Base-by-base conservation (phyloP, 1,139 yeast genomes). In the Waltiozyma sp. region DNA sequence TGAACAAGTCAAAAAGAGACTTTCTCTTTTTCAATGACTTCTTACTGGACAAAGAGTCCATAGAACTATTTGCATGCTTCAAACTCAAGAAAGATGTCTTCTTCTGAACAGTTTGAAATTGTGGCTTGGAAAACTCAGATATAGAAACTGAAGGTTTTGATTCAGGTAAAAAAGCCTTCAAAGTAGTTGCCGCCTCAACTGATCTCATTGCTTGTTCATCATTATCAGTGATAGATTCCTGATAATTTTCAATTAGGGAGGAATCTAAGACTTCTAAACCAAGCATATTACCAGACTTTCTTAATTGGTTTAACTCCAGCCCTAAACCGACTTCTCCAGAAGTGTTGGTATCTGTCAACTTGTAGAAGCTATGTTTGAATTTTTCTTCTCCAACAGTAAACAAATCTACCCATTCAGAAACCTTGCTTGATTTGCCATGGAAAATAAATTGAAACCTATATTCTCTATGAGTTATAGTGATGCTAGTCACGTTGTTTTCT, bases 1-100 rank as follows among this genome's bases (percentile, higher is more conserved):
- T 39, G 38, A 63, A 54, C 1, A 61, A 23, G 33, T 52, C 54
- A 41, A 63, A 61, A 24, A 63, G 47, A 1, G 66, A 61, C 43
- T 53, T 57, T 46, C 63, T 53, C 44, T 50, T 58, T 34, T 46
- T 51, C 6, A 38, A 14, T n/a, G 45, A 46, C 37, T 37, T 35
- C 36, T 39, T 40, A 15, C 31, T 31, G 15, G 8, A 15, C 28
- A 26, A 18, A n/a, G 43, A 38, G 19, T n/a, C 15, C 8, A 18
- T 16, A 13, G 36, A 33, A 4, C 15, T 33, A 18, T 31, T 31
- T 7, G 3, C 18, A n/a, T n/a, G 34, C 18, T 31, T 31, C 18
- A 15, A n/a, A 4, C 18, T 14, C n/a, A n/a, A n/a, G 34, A 15
- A 14, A 4, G 34, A 26, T 5, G 31, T 10, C 13, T 26, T 26